Conservation (phyloP, 2,329 filamentous ascomycete species). For the Xylariomycetidae sp. region DNA sequence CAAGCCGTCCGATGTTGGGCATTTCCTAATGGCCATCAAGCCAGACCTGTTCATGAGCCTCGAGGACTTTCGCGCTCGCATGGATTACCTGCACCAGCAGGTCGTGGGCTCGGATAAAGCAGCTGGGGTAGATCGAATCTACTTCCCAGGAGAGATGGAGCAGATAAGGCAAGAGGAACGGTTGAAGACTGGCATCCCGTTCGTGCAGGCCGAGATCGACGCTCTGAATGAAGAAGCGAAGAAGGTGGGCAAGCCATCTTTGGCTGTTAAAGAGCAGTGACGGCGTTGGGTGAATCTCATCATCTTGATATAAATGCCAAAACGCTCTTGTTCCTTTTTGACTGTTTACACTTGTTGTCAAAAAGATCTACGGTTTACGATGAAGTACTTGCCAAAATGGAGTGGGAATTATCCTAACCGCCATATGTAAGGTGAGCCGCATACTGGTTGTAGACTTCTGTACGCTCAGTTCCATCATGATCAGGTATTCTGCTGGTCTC, state of each 20-base stretch:
- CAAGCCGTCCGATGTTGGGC: conserved; percentile 63
- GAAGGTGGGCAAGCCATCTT: conserved; percentile 31
- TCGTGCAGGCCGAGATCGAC: conserved; percentile 50
- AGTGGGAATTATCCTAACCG: too few relatives aligned
- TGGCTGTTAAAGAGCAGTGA: conserved; percentile 17
- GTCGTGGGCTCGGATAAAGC: conserved; percentile 50
- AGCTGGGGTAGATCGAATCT: conserved; percentile 51
- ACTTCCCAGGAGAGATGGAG: conserved; percentile 59
- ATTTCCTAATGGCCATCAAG: conserved; percentile 67
- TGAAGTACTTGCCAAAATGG: too few relatives aligned
- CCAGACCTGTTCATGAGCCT: conserved; percentile 68
- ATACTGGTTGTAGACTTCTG: too few relatives aligned
- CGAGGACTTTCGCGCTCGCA: conserved; percentile 61
- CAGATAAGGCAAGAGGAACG: conserved; percentile 46
- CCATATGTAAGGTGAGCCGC: too few relatives aligned
- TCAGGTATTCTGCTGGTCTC: too few relatives aligned
- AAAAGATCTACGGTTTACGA: too few relatives aligned
- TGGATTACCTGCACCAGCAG: conserved; percentile 48
- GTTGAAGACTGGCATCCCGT: conserved; percentile 50
- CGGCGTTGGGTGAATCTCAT: too few relatives aligned
- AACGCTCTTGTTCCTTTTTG: too few relatives aligned
- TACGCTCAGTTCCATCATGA: too few relatives aligned
- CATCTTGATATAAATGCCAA: too few relatives aligned
- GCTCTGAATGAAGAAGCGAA: conserved; percentile 48
- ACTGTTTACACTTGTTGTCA: too few relatives aligned